Base-by-base conservation (phyloP, 192 early-diverging fungal genomes). In the Coemansia sp. region DNA sequence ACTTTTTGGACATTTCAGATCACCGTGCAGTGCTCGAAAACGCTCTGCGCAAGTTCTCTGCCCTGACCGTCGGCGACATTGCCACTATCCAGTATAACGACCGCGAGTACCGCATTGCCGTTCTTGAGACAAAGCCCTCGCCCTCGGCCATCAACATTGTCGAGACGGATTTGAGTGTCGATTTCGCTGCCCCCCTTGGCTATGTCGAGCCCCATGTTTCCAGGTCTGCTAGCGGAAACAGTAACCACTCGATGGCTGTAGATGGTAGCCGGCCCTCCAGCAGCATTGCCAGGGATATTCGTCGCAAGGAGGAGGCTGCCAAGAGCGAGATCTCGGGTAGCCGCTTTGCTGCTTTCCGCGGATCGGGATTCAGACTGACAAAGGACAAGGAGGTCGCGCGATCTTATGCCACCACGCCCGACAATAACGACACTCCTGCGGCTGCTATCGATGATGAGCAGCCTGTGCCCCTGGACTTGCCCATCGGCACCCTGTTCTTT, bases 21-120 rank as follows among this genome's bases (percentile, higher is more conserved):
- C 95, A 91, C 29, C 90, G 91, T 27, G 97, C 97, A 21, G 97
- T 99, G 78, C 84, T 99, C 14, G 97, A 99, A 70, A 93, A 94
- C 54, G 90, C 94, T 4, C 74, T 99, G 17, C 86, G 93, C 32
- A 87, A 91, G 70, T 99, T 92, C 70, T 85, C 94, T 12, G 93
- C 93, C 3, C 79, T 99, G 53, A 99, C 97, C 1, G 79, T 89
- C 11, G 93, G 90, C 21, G 95, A 98, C 55, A 87, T 93, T 41
- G 89, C 98, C 57, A 82, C 94, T 52, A 94, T 99, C 56, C 86
- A 85, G 26, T 99, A 99, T 82, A 97, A 96, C 67, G 80, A 82
- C 48, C 88, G 85, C 58, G 73, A 88, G 35, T 98, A 92, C 72
- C 90, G 93, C 40, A 91, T 99, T 54, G 65, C 87, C 6, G 93